Evolutionary conservation across 2,329 filamentous ascomycete genomes (phyloP).

Genomic region (Ascochyta pisi): DNA sequence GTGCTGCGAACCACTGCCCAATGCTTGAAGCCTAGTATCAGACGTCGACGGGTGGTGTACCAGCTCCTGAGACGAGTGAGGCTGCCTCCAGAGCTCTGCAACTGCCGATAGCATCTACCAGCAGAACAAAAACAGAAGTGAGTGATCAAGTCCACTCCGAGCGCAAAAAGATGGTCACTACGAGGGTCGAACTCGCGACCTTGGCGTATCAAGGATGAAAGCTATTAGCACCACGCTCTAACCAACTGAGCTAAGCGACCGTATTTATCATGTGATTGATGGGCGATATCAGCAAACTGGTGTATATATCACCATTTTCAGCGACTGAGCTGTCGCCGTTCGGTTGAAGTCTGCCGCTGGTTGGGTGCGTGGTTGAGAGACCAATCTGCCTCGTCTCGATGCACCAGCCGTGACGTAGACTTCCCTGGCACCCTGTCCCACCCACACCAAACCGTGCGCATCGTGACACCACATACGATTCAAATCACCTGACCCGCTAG

Average conservation of each 20-base stretch:
- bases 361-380: too few species aligned
- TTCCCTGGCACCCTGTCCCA: conserved; percentile 1
- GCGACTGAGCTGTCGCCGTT: too few species aligned
- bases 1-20: conserved; percentile 22
- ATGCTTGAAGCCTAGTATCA: conserved; percentile 1
- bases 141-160: too few species aligned
- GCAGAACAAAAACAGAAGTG: background rate
- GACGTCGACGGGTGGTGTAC: background rate
- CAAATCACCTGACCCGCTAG: conserved; percentile 21
- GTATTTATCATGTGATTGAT: background rate
- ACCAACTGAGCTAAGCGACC: conserved; percentile 26
- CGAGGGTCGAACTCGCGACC: conserved; percentile 26
- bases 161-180: conserved; percentile 19
- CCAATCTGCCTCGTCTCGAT: too few species aligned
- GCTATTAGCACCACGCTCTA: conserved; percentile 27
- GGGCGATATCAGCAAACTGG: fast-evolving
- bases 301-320: too few species aligned
- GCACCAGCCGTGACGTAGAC: background rate
- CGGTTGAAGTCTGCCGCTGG: too few species aligned
- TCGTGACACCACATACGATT: conserved; percentile 17
- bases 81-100: background rate
- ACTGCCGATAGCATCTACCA: too few species aligned
- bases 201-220: conserved; percentile 22
- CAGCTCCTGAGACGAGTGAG: background rate
- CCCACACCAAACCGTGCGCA: conserved; percentile 9